phyloP scores from a whole-genome alignment of 2,329 filamentous ascomycete genomes.

The Scortechinia acanthostroma region DNA sequence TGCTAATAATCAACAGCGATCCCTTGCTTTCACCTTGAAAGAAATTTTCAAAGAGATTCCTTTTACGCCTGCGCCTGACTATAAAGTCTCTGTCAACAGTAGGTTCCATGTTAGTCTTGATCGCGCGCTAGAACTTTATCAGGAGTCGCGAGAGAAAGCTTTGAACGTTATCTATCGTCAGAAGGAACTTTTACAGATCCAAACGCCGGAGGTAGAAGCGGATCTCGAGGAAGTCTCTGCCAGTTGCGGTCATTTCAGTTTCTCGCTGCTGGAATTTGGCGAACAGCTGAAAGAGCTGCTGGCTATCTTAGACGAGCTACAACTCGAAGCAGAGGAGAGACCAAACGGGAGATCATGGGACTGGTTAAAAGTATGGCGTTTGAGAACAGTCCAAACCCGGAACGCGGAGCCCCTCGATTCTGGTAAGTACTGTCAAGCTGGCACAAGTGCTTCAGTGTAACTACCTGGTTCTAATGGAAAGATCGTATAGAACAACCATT shows the following conservation, averaged over 20 bases:
- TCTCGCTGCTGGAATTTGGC: slow-evolving; percentile 81
- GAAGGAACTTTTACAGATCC: slow-evolving; percentile 64
- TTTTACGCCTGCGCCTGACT: slow-evolving; percentile 63
- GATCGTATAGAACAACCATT: no score
- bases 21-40: slow-evolving; percentile 81
- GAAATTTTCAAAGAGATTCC: slow-evolving; percentile 83
- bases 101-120: slow-evolving; percentile 74
- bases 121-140: slow-evolving; percentile 76
- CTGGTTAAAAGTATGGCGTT: slow-evolving; percentile 79
- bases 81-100: slow-evolving; percentile 68
- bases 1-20: slow-evolving; percentile 24
- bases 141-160: slow-evolving; percentile 67
- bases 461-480: no score
- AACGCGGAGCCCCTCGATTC: slow-evolving; percentile 7
- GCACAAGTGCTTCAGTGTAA: slow-evolving; percentile 17
- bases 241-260: slow-evolving; percentile 95
- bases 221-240: slow-evolving; percentile 96
- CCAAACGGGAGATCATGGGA: slow-evolving; percentile 59
- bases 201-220: slow-evolving; percentile 71
- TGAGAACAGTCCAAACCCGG: slow-evolving; percentile 9
- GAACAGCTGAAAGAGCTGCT: slow-evolving; percentile 82
- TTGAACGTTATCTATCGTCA: slow-evolving; percentile 74
- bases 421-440: background rate
- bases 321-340: slow-evolving; percentile 54
- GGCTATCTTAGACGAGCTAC: slow-evolving; percentile 77